Evolutionary conservation across 139 green algal genomes (phyloP).

Genomic region (Mesotaenium endlicherianum): DNA sequence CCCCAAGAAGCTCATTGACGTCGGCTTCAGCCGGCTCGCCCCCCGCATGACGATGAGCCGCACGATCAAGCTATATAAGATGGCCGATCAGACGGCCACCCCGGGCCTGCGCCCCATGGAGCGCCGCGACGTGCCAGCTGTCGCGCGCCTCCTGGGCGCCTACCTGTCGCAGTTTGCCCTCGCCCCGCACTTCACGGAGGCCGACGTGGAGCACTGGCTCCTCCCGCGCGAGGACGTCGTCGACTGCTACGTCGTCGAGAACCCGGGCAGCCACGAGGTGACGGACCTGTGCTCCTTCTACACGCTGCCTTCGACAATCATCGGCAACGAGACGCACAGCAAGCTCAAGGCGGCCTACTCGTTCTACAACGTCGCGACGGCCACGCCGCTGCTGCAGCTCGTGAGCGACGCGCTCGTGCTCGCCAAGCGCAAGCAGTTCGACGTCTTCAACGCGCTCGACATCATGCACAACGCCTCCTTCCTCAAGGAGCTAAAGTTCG

Average conservation of each 20-base stretch:
- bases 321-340: slow-evolving; percentile 81
- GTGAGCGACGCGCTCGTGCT: slow-evolving; percentile 87
- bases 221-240: slow-evolving; percentile 74
- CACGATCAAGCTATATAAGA: slow-evolving; percentile 93
- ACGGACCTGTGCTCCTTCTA: slow-evolving; percentile 94
- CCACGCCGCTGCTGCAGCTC: slow-evolving; percentile 46
- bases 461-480: slow-evolving; percentile 76
- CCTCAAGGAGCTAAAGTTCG: slow-evolving; percentile 94
- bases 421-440: slow-evolving; percentile 70
- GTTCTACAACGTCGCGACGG: slow-evolving; percentile 85
- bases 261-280: slow-evolving; percentile 56
- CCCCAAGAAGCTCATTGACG: slow-evolving; percentile 93
- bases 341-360: slow-evolving; percentile 89
- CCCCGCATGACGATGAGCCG: slow-evolving; percentile 88
- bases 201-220: slow-evolving; percentile 89
- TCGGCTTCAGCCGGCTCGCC: slow-evolving; percentile 81
- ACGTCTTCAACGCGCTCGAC: slow-evolving; percentile 98
- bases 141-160: slow-evolving; percentile 70
- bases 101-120: slow-evolving; percentile 77
- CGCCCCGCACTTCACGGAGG: slow-evolving; percentile 69
- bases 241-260: slow-evolving; percentile 85
- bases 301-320: slow-evolving; percentile 76
- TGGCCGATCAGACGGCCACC: slow-evolving; percentile 72
- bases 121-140: slow-evolving; percentile 64
- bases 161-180: slow-evolving; percentile 77